Percentiles rank a stretch among this genome's conserved stretches.
phyloP scores from a whole-genome alignment of 2,329 filamentous ascomycete species.

The Fusarium concolor region DNA sequence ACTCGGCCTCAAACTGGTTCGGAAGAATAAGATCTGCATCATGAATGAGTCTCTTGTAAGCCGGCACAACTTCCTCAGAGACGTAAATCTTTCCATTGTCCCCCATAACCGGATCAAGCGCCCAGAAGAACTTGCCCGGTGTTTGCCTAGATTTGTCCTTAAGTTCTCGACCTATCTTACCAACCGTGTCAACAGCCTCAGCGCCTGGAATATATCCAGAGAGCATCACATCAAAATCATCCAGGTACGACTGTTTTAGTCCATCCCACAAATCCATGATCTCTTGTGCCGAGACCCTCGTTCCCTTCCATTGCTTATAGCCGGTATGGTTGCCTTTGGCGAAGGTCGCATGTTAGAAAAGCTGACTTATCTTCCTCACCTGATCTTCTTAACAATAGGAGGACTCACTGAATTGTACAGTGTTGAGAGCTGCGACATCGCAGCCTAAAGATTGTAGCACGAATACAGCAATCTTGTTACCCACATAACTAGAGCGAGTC shows the following conservation, averaged over 20 bases:
- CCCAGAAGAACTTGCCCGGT: constrained; percentile 92
- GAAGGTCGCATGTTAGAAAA: constrained; percentile 14
- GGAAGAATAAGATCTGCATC: constrained; percentile 93
- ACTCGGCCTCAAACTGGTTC: constrained; percentile 98
- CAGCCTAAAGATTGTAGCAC: constrained; percentile 94
- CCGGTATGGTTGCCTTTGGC: constrained; percentile 89
- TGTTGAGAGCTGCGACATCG: constrained; percentile 94
- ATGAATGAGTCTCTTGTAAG: constrained; percentile 82
- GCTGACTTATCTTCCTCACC: neutral
- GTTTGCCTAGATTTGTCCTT: constrained; percentile 70
- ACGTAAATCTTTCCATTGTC: constrained; percentile 95
- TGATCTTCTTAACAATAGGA: neutral
- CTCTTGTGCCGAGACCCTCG: constrained; percentile 81
- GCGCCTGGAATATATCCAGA: constrained; percentile 95
- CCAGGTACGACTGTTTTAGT: constrained; percentile 83
- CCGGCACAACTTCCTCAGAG: constrained; percentile 88
- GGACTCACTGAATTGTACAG: constrained; percentile 91
- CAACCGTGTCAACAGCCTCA: constrained; percentile 84
- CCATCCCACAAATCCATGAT: constrained; percentile 88
- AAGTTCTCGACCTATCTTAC: constrained; percentile 84
- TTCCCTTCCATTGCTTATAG: constrained; percentile 89
- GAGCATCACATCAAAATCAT: constrained; percentile 92
- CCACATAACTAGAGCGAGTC: constrained; percentile 80
- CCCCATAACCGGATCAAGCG: constrained; percentile 97
- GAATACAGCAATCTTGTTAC: constrained; percentile 96